A percentile compares a stretch with the other conserved stretches of the same genome.
phyloP scores from a whole-genome alignment of 78 protist species.

The Isochrysis galbana region DNA sequence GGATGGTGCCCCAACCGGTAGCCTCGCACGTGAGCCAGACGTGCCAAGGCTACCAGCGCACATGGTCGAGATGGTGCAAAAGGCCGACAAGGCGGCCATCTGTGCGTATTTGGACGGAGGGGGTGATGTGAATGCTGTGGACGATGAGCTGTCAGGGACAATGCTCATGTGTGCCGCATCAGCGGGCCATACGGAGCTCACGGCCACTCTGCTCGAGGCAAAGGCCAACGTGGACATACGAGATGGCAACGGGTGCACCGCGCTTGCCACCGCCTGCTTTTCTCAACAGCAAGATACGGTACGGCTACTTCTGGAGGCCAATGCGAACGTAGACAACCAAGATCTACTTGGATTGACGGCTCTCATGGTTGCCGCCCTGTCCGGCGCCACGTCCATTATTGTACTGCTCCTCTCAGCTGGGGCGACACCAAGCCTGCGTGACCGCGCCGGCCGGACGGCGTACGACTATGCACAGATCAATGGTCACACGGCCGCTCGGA shows the following conservation, averaged over 20 bases:
- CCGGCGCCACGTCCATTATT: background rate
- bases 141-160: background rate
- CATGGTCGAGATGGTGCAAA: background rate
- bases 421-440: background rate
- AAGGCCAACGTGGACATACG: background rate
- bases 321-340: background rate
- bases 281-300: background rate
- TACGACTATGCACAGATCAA: background rate
- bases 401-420: background rate
- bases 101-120: background rate
- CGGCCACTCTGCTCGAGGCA: background rate
- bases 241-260: background rate
- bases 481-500: background rate
- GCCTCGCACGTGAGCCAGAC: background rate
- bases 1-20: too few species aligned
- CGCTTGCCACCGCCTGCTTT: background rate
- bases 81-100: background rate
- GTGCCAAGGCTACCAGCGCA: background rate
- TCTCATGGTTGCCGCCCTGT: background rate
- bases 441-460: background rate
- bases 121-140: background rate
- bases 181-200: background rate
- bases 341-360: background rate
- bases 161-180: background rate
- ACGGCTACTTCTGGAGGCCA: background rate